Evolutionary conservation across 805 yeast genomes (phyloP), one percentile per base, ranked within the genome.

Genomic region (Spathaspora boniae): DNA sequence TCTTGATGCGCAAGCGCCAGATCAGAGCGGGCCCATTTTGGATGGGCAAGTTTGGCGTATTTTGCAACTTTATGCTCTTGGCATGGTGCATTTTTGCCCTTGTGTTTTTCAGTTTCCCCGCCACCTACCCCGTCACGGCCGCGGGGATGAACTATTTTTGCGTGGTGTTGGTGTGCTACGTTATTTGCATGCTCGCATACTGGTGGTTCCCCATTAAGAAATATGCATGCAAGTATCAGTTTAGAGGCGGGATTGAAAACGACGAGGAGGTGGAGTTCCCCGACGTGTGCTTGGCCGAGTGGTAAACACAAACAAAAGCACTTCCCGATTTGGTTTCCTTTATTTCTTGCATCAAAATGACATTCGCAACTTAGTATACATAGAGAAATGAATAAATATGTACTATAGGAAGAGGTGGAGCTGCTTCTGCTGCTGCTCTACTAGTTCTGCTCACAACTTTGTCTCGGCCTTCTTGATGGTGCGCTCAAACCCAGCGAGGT

Each of bases 101-200:
- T 41, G 65, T 61, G 3, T 60, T 65, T 47, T 62, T 54, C 46
- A 60, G 68, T 17, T 63, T 65, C 48, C 70, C 70, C 32, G 33
- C 76, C 17, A 62, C 61, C 8, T 66, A 76, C 72, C 89, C 88
- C 2, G 87, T 71, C 3, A 64, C 68, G 2, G 70, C 68, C 23
- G 72, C 74, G 26, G 68, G 70, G 43, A 82, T 82, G 88, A 82
- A 82, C 53, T 82, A 82, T 46, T 78, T 80, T 11, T 55, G 73
- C 21, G 83, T 72, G 6, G 83, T 76, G 14, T 61, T 72, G 40
- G 73, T 59, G 15, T 34, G 38, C 24, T 65, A 62, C 45, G 42
- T 61, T 14, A 41, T 59, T 17, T 60, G 58, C 51, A 51, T 64
- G 8, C 42, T 64, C 42, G 65, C 46, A 11, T 65, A 64, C 51